These are phyloP conservation scores for Sparassis latifolia DNA, from an alignment of 1,284 basidiomycete genomes.

Conservation along the genomic window DNA sequence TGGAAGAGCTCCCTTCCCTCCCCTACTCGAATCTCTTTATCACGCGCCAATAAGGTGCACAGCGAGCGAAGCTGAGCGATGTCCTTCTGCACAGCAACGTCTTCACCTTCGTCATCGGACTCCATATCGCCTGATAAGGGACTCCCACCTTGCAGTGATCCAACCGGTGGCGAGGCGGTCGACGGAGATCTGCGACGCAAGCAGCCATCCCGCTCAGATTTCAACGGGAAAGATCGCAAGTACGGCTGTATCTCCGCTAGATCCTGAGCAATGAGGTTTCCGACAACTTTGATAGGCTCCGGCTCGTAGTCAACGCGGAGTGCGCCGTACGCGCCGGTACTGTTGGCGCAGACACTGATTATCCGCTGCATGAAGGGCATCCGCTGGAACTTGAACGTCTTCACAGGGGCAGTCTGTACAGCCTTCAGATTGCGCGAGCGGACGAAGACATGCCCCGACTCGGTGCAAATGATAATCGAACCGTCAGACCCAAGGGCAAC, in stretches of 20 bases:
- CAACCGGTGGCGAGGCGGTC: too few relatives aligned
- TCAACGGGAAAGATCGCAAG: slow-evolving; percentile 2
- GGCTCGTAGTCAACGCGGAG: slow-evolving; percentile 72
- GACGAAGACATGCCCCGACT: slow-evolving; percentile 91
- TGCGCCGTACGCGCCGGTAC: slow-evolving; percentile 86
- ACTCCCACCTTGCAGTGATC: neutral
- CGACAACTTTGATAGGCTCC: slow-evolving; percentile 49
- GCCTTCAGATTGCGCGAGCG: slow-evolving; percentile 55
- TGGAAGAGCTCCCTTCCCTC: neutral
- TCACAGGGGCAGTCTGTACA: slow-evolving; percentile 31
- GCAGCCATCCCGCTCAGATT: too few relatives aligned
- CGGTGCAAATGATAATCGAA: slow-evolving; percentile 87
- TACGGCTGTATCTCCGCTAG: slow-evolving; percentile 62
- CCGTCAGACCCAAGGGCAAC: slow-evolving; percentile 88
- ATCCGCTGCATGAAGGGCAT: slow-evolving; percentile 83
- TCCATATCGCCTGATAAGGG: slow-evolving; percentile 1
- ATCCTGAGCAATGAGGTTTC: slow-evolving; percentile 64
- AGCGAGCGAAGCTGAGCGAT: slow-evolving; percentile 37
- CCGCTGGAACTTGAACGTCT: slow-evolving; percentile 78
- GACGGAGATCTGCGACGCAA: too few relatives aligned
- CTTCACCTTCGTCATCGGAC: slow-evolving; percentile 31
- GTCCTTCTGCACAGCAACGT: slow-evolving; percentile 42
- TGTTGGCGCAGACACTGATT: slow-evolving; percentile 81
- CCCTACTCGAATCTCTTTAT: slow-evolving; percentile 14
- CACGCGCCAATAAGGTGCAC: slow-evolving; percentile 31